phyloP scores from a whole-genome alignment of 176 grass and related monocot species.

The Coix lacrymajobi region DNA sequence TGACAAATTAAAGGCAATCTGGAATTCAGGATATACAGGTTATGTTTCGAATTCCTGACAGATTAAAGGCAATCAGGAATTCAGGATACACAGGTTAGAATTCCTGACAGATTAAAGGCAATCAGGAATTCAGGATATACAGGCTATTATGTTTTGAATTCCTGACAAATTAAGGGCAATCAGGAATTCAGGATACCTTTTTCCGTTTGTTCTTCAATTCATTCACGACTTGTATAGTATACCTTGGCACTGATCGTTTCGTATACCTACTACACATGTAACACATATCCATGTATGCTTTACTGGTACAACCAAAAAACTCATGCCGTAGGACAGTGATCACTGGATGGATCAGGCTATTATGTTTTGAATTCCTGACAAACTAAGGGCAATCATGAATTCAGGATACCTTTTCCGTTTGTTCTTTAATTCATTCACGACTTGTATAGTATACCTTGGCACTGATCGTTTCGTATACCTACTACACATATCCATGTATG shows the following conservation, averaged over 20 bases:
- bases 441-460: constrained; percentile 27
- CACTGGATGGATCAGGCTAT: neutral
- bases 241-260: constrained; percentile 17
- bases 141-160: neutral
- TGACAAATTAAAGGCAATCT: neutral
- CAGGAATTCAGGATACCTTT: neutral
- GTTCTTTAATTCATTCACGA: neutral
- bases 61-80: neutral
- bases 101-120: too few species aligned
- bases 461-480: constrained; percentile 3
- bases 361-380: neutral
- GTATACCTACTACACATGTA: constrained; percentile 2
- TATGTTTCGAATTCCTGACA: neutral
- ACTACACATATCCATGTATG: neutral
- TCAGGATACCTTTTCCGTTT: neutral
- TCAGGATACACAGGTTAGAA: neutral
- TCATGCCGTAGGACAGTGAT: neutral
- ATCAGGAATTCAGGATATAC: too few species aligned
- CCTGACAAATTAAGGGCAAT: neutral
- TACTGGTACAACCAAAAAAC: neutral
- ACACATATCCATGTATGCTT: neutral
- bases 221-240: constrained; percentile 9
- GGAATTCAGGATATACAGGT: neutral
- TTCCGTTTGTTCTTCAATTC: neutral
- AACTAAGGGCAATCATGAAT: neutral